Evolutionary conservation across 495 filamentous ascomycete species (phyloP).

Genomic region (Aspergillus nanangensis): DNA sequence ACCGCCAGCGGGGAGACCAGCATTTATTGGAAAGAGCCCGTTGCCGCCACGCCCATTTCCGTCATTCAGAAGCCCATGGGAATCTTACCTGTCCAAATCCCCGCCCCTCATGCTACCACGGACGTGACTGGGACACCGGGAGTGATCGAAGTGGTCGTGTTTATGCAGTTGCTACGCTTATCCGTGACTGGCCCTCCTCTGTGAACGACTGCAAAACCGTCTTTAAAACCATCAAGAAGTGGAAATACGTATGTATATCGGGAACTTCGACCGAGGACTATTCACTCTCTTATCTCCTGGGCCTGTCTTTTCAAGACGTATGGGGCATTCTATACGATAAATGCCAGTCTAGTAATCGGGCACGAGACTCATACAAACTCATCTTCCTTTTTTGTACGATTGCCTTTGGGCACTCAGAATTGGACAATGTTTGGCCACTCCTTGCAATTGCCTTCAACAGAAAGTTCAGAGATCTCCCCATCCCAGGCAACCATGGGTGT

Average conservation of each 20-base stretch:
- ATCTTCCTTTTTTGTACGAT: conserved; percentile 11
- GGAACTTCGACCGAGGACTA: neutral
- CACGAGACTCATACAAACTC: conserved; percentile 8
- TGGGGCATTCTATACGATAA: conserved; percentile 14
- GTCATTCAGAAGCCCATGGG: conserved; percentile 45
- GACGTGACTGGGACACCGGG: conserved; percentile 2
- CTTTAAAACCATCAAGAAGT: conserved; percentile 1
- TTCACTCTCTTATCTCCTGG: conserved; percentile 4
- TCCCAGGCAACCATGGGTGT: neutral
- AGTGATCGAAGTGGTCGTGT: conserved; percentile 12
- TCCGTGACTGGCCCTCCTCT: conserved; percentile 10
- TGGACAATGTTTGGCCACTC: conserved; percentile 2
- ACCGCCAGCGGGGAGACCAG: conserved; percentile 11
- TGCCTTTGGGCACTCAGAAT: conserved; percentile 7
- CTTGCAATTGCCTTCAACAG: conserved; percentile 11
- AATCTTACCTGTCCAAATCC: conserved; percentile 31
- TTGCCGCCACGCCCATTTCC: conserved; percentile 39
- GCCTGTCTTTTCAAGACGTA: conserved; percentile 6
- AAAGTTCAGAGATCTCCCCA: conserved; percentile 4
- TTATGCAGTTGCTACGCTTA: conserved; percentile 10
- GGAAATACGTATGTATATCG: conserved; percentile 3
- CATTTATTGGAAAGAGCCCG: conserved; percentile 35
- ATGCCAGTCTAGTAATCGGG: conserved; percentile 5
- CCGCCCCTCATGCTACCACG: conserved; percentile 14
- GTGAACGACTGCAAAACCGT: neutral